A percentile compares a stretch with the other conserved stretches of the same genome.
Evolutionary conservation across 2,329 filamentous ascomycete species (phyloP).

Genomic region (Penicillium freii): DNA sequence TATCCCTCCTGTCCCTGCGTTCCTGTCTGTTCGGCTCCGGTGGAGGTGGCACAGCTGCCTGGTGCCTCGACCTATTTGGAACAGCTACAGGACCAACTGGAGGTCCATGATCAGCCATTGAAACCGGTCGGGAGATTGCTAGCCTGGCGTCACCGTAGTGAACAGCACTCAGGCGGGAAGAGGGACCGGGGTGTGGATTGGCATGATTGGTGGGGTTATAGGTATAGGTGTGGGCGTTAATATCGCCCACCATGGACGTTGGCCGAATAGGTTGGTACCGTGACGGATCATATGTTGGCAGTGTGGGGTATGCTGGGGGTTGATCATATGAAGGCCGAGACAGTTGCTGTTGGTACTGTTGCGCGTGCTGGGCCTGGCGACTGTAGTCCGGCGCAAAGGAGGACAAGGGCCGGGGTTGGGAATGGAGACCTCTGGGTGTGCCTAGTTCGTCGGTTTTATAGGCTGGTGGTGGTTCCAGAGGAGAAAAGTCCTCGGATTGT

Average conservation of each 20-base stretch:
- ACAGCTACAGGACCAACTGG: not conserved
- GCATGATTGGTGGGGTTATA: constrained; percentile 5
- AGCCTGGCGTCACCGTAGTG: constrained; percentile 21
- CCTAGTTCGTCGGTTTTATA: constrained; percentile 15
- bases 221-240: constrained; percentile 6
- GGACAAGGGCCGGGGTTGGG: constrained; percentile 25
- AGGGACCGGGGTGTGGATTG: constrained; percentile 11
- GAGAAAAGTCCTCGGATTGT: constrained; percentile 3
- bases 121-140: constrained; percentile 18
- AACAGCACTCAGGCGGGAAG: constrained; percentile 22
- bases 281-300: constrained; percentile 38
- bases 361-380: constrained; percentile 15
- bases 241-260: constrained; percentile 6
- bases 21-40: not conserved
- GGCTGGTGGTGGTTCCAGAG: constrained; percentile 17
- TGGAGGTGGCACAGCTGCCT: constrained; percentile 14
- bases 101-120: not conserved
- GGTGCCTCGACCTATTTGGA: constrained; percentile 2
- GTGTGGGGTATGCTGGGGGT: constrained; percentile 29
- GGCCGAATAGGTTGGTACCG: constrained; percentile 27
- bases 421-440: constrained; percentile 14
- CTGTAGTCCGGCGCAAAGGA: constrained; percentile 24
- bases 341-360: constrained; percentile 11
- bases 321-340: constrained; percentile 22
- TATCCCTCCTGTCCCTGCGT: constrained; percentile 13